Evolutionary conservation across 805 yeast genomes (phyloP).

Genomic region (Debaryomyces prosopidis): DNA sequence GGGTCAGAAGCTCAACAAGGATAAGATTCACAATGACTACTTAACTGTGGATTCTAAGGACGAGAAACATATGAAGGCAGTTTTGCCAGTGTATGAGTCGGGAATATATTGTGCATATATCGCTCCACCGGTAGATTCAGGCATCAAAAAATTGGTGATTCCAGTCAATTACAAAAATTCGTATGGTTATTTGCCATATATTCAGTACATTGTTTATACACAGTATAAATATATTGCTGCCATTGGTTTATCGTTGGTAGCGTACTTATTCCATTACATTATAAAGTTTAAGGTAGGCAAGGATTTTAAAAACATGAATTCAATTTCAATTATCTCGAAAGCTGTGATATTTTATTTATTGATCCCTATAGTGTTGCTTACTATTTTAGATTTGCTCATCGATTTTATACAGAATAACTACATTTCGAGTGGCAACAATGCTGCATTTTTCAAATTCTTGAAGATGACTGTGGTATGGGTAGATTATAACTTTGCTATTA

Average conservation of each 20-base stretch:
- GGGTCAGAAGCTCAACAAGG: slow-evolving; percentile 6
- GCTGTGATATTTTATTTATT: slow-evolving; percentile 25
- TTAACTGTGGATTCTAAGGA: slow-evolving; percentile 5
- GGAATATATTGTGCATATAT: slow-evolving; percentile 34
- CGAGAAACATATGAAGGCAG: slow-evolving; percentile 8
- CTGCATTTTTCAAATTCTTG: slow-evolving; percentile 2
- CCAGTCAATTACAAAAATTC: slow-evolving; percentile 21
- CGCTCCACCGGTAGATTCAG: slow-evolving; percentile 20
- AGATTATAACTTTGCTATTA: slow-evolving; percentile 4
- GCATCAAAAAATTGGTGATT: slow-evolving; percentile 9
- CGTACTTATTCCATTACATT: slow-evolving; percentile 24
- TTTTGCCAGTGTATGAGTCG: slow-evolving; percentile 16
- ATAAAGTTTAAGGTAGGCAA: slow-evolving; percentile 24
- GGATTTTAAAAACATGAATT: slow-evolving; percentile 26
- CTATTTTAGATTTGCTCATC: slow-evolving; percentile 1
- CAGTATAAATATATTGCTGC: slow-evolving; percentile 14
- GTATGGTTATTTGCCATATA: slow-evolving; percentile 24
- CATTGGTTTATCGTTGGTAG: slow-evolving; percentile 17
- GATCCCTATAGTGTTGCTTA: slow-evolving; percentile 16
- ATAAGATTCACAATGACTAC: slow-evolving; percentile 8
- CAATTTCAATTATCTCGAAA: slow-evolving; percentile 28
- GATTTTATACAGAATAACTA: slow-evolving; percentile 14
- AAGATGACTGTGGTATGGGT: slow-evolving; percentile 5
- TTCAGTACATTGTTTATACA: slow-evolving; percentile 15
- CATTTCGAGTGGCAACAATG: slow-evolving; percentile 2